phyloP scores from a whole-genome alignment of 2,329 filamentous ascomycete species.

The Kalaharituber pfeilii region DNA sequence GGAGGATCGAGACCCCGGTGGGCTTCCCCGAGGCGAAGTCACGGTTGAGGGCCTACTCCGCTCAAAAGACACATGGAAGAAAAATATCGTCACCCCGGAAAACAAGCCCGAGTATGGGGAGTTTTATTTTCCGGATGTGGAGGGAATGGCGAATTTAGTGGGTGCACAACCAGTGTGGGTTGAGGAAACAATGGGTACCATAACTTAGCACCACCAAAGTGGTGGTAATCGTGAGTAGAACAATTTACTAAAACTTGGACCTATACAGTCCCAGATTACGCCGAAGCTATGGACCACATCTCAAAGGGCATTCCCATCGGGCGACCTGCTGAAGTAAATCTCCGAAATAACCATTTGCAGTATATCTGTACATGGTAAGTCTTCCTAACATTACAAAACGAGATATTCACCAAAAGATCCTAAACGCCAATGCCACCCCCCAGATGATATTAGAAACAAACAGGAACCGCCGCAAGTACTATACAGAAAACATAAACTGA shows the following conservation, averaged over 20 bases:
- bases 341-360: slow-evolving; percentile 92
- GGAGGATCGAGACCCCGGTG: slow-evolving; percentile 39
- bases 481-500: no score
- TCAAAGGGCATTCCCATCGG: slow-evolving; percentile 77
- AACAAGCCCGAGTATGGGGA: slow-evolving; percentile 68
- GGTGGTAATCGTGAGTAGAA: not conserved
- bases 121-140: slow-evolving; percentile 93
- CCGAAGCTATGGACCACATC: slow-evolving; percentile 58
- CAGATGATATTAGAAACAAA: no score
- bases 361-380: slow-evolving; percentile 97
- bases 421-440: not conserved
- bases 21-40: slow-evolving; percentile 50
- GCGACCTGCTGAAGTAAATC: slow-evolving; percentile 69
- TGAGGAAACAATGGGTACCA: slow-evolving; percentile 78
- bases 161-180: slow-evolving; percentile 85
- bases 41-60: slow-evolving; percentile 68
- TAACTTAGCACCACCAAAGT: slow-evolving; percentile 16
- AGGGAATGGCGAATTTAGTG: slow-evolving; percentile 69
- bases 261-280: slow-evolving; percentile 52
- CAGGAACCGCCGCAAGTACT: not conserved
- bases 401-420: not conserved
- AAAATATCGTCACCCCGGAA: slow-evolving; percentile 91
- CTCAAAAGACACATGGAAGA: slow-evolving; percentile 65
- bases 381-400: slow-evolving; percentile 1
- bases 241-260: not conserved